phyloP scores from a whole-genome alignment of 495 filamentous ascomycete genomes.

The Talaromyces liani region DNA sequence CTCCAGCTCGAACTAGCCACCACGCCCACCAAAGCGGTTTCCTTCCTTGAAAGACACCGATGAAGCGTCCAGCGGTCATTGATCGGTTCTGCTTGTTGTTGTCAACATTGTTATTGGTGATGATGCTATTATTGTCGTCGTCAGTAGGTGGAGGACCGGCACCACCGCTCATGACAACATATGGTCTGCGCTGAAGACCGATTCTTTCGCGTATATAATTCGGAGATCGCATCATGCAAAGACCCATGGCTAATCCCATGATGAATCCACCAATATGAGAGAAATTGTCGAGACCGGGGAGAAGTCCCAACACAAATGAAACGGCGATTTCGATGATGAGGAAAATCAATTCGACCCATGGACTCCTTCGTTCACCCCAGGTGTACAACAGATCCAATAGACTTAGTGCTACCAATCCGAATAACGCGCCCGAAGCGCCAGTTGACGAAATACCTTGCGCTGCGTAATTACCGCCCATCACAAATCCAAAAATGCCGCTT shows the following conservation, averaged over 20 bases:
- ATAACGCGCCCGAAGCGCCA: conserved; percentile 83
- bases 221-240: conserved; percentile 83
- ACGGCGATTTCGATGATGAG: conserved; percentile 78
- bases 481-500: conserved; percentile 92
- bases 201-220: conserved; percentile 70
- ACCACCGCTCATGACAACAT: conserved; percentile 50
- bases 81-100: conserved; percentile 38
- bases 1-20: conserved; percentile 82
- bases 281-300: conserved; percentile 95
- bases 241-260: conserved; percentile 81
- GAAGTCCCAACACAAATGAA: conserved; percentile 84
- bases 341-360: conserved; percentile 73
- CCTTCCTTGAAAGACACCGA: conserved; percentile 83
- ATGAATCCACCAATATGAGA: conserved; percentile 93
- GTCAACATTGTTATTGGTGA: conserved; percentile 13
- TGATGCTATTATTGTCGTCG: conserved; percentile 22
- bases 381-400: conserved; percentile 88
- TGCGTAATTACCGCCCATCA: conserved; percentile 90
- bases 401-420: conserved; percentile 82
- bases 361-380: conserved; percentile 68
- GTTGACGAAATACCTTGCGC: conserved; percentile 70
- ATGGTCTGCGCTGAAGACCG: conserved; percentile 56
- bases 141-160: conserved; percentile 15
- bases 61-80: conserved; percentile 48
- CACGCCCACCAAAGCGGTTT: conserved; percentile 95